Base-by-base conservation (phyloP, 139 green algal species). In the Picochlorum sp. region DNA sequence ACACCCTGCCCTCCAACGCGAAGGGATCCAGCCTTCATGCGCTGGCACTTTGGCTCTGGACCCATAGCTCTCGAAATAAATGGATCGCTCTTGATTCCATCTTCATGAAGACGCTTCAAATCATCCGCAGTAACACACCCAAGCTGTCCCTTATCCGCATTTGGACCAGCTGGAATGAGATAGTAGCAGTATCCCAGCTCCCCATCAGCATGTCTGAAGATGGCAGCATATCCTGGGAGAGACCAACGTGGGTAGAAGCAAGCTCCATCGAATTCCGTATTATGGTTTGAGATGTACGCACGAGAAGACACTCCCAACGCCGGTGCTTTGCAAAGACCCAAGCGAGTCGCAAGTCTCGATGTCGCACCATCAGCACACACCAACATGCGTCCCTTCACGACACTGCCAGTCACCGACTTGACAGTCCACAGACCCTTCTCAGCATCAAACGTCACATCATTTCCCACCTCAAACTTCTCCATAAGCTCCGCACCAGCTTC, bases 111-210 rank as follows among this genome's bases (percentile, higher is more conserved):
- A 51, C 78, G 74, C 11, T 86, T 81, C 37, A 95, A 77, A 70
- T 95, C 87, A 4, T 70, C 67, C 67, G 89, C 88, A 57, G 75
- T 86, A 37, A 92, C 85, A 18, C 84, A 77, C 41, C 89, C 89
- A 67, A 84, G 87, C 69, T 77, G 74, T 24, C 75, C 81, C 13
- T 61, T 45, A 45, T 78, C 65, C 20, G 71, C 81, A 24, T 85
- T 68, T 62, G 83, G 83, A 72, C 85, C 86, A 63, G 75, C 82
- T 57, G 89, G 89, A 60, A 96, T 96, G 20, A 96, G 80, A 79
- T 95, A 96, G 75, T 95, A 96, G 85, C 88, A 96, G 79, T 84
- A 94, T 79, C 92, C 92, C 11, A 96, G 79, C 70, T 95, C 89
- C 54, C 94, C 88, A 56, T 94, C 91, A 55, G 89, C 79, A 73